Base-by-base conservation (phyloP, 768 basidiomycete species). In the Mrakia blollopis region DNA sequence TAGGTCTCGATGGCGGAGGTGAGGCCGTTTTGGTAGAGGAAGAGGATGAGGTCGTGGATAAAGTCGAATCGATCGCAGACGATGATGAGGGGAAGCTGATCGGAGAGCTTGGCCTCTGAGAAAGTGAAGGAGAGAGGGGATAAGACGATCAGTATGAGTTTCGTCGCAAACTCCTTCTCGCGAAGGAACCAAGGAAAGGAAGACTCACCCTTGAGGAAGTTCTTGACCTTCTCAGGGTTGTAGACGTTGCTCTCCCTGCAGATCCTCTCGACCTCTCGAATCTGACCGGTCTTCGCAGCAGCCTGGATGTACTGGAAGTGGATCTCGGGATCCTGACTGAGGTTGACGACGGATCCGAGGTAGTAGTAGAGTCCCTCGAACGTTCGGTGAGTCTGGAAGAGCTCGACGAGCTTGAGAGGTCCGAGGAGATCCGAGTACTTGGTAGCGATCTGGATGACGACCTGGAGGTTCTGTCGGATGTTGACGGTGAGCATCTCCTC, bases 281-380 rank as follows among this genome's bases (percentile, higher is more conserved):
- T 94, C 83, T 98, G 97, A 60, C 96, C 95, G 39, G 97, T 99
- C 37, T 96, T 90, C 2, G 94, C 96, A 9, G 97, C 97, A 37
- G 97, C 97, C 82, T 98, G 96, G 82, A 99, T 98, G 85, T 98
- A 98, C 87, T 99, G 98, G 90, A 97, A 99, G 86, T 98, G 92
- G 3, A 99, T 96, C 83, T 99, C 97, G 7, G 92, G 88, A 84
- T 99, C 97, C 83, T 93, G 89, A 83, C 91, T 93, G 79, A 99
- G 88, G 85, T 98, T 99, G 83, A 99, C 97, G 80, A 99, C 88
- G 14, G 96, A 96, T 37, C 97, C 97, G 63, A 99, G 91, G 83
- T 98, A 98, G 85, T 98, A 98, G 86, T 98, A 99, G 35, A 99
- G 89, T 83, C 92, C 97, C 83, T 99, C 97, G 80, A 93, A 98